Conservation (phyloP, 768 basidiomycete species). For the Leccinum rimulosum region DNA sequence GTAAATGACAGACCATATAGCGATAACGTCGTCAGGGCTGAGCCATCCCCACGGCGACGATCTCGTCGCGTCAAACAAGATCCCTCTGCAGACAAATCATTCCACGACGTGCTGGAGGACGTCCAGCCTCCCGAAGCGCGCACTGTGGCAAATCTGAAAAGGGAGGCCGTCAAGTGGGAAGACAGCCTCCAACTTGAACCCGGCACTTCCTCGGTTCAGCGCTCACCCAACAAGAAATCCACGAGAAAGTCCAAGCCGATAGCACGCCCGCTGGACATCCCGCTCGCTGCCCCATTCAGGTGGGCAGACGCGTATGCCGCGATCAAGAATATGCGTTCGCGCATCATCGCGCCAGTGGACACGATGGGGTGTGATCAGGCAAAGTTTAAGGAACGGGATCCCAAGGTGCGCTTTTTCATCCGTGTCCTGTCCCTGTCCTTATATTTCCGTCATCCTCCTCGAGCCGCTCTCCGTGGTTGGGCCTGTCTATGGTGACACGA, state of each 20-base stretch:
- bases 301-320: conserved; percentile 72
- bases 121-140: not conserved
- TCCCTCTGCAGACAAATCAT: conserved; percentile 1
- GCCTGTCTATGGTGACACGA: too few species aligned
- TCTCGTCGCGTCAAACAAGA: conserved; percentile 34
- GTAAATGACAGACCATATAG: conserved; percentile 42
- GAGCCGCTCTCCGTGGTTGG: too few species aligned
- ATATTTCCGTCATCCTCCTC: too few species aligned
- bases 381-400: conserved; percentile 58
- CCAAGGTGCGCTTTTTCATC: conserved; percentile 46
- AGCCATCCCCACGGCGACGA: conserved; percentile 16
- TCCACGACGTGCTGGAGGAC: not conserved
- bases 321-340: conserved; percentile 74
- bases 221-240: conserved; percentile 21
- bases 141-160: not conserved
- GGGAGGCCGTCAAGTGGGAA: not conserved
- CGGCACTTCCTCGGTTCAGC: too few species aligned
- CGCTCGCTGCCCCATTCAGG: conserved; percentile 62
- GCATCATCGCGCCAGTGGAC: conserved; percentile 82
- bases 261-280: conserved; percentile 47
- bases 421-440: too few species aligned
- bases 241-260: conserved; percentile 57
- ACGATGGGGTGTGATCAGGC: conserved; percentile 85
- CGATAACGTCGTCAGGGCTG: conserved; percentile 36
- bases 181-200: too few species aligned